phyloP scores from a whole-genome alignment of 2,329 filamentous ascomycete species.

The Fusarium buxicola region DNA sequence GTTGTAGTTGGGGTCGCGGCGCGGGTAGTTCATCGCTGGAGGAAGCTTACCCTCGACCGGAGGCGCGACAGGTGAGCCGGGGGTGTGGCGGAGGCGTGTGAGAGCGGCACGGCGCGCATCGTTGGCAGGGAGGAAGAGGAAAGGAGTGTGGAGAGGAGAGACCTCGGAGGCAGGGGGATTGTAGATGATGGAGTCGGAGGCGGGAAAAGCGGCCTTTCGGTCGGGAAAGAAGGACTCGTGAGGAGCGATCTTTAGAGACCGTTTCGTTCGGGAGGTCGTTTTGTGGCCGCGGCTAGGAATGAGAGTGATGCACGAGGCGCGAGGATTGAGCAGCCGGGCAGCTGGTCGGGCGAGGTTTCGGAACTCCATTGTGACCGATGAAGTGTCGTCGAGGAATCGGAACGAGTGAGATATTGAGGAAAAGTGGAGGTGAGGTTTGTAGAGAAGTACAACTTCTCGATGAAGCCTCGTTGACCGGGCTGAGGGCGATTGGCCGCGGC shows the following conservation, averaged over 20 bases:
- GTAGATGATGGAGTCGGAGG: constrained; percentile 62
- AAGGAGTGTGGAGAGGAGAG: constrained; percentile 73
- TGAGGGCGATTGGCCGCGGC: constrained; percentile 41
- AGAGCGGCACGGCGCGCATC: constrained; percentile 66
- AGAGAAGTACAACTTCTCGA: constrained; percentile 7
- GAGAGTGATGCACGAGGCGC: constrained; percentile 41
- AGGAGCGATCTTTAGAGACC: constrained; percentile 68
- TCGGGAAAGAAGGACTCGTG: constrained; percentile 68
- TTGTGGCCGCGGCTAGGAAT: constrained; percentile 58
- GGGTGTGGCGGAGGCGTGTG: constrained; percentile 56
- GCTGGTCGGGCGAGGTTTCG: constrained; percentile 51
- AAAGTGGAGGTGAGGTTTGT: neutral
- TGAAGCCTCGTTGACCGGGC: constrained; percentile 30
- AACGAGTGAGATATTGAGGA: neutral
- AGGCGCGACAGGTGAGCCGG: constrained; percentile 39
- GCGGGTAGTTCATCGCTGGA: constrained; percentile 51
- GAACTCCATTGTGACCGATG: constrained; percentile 50
- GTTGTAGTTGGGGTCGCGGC: constrained; percentile 60
- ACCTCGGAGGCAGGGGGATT: constrained; percentile 66
- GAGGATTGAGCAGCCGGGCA: constrained; percentile 48
- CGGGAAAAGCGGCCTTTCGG: constrained; percentile 47
- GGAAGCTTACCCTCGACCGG: constrained; percentile 46
- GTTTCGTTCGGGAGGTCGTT: constrained; percentile 65
- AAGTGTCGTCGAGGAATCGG: constrained; percentile 16
- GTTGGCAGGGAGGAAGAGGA: constrained; percentile 70